These are phyloP conservation scores for Coriaria nepalensis DNA, from an alignment of 306 rosid genomes.

Conservation along the genomic window DNA sequence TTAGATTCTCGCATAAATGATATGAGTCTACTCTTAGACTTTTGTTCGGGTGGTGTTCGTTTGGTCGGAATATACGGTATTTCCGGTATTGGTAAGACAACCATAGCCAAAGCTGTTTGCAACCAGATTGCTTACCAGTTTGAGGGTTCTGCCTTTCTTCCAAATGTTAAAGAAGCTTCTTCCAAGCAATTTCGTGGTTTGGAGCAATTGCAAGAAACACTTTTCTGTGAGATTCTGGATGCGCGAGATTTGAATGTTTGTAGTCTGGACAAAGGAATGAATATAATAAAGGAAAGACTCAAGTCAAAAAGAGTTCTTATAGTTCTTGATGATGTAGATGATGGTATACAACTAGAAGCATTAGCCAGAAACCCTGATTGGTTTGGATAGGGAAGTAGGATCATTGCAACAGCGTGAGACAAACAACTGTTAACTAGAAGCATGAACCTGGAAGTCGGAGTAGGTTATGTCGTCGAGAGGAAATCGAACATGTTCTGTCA, in stretches of 20 bases:
- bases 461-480: conserved; percentile 4
- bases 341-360: background rate
- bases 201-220: conserved; percentile 12
- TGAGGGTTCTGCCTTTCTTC: conserved; percentile 5
- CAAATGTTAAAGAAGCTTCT: conserved; percentile 1
- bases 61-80: conserved; percentile 15
- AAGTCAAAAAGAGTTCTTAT: conserved; percentile 6
- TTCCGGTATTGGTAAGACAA: conserved; percentile 22
- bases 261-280: background rate
- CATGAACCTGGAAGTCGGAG: conserved; percentile 9
- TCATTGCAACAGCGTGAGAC: conserved; percentile 20
- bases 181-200: background rate
- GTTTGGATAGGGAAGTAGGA: conserved; percentile 16
- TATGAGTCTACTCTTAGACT: background rate
- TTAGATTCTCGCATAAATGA: background rate
- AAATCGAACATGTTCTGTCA: conserved; percentile 1
- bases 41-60: background rate
- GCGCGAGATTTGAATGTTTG: background rate
- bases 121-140: conserved; percentile 6
- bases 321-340: conserved; percentile 10
- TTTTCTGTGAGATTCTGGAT: conserved; percentile 8
- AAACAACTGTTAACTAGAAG: background rate
- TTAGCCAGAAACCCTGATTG: background rate
- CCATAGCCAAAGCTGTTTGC: conserved; percentile 16
- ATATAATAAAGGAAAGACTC: background rate